phyloP scores from a whole-genome alignment of 805 yeast species.

The Saccharomyces mikatae region DNA sequence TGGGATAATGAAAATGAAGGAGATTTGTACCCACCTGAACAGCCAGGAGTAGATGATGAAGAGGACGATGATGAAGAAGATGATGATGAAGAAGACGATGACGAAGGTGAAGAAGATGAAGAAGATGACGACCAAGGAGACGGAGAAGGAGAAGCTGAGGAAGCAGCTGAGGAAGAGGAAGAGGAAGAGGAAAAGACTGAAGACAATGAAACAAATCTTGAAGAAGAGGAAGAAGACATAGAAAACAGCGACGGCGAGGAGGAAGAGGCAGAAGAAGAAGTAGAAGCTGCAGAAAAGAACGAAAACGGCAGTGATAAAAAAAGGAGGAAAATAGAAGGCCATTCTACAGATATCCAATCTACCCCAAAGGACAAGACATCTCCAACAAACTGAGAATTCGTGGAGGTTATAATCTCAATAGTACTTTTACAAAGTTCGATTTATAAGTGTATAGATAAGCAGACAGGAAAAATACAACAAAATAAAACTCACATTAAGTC shows the following conservation, averaged over 20 bases:
- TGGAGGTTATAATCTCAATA: neutral
- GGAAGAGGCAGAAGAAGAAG: slow-evolving; percentile 28
- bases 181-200: slow-evolving; percentile 37
- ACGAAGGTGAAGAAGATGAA: slow-evolving; percentile 38
- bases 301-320: slow-evolving; percentile 14
- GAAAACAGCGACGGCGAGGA: slow-evolving; percentile 24
- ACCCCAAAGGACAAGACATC: slow-evolving; percentile 26
- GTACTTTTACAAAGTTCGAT: neutral
- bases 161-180: slow-evolving; percentile 33
- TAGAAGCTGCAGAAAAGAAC: slow-evolving; percentile 11
- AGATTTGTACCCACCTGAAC: slow-evolving; percentile 74
- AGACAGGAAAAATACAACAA: neutral
- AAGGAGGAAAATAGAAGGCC: slow-evolving; percentile 12
- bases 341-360: slow-evolving; percentile 10
- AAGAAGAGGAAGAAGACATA: slow-evolving; percentile 28
- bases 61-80: slow-evolving; percentile 62
- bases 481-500: neutral
- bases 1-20: slow-evolving; percentile 78
- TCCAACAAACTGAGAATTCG: slow-evolving; percentile 3
- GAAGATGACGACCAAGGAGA: slow-evolving; percentile 41
- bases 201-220: slow-evolving; percentile 29
- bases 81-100: slow-evolving; percentile 49
- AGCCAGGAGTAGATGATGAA: slow-evolving; percentile 52
- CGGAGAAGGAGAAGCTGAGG: slow-evolving; percentile 37
- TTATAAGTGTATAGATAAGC: neutral